Conservation (phyloP, 2,329 filamentous ascomycete genomes). For the Alternaria gansuensis region DNA sequence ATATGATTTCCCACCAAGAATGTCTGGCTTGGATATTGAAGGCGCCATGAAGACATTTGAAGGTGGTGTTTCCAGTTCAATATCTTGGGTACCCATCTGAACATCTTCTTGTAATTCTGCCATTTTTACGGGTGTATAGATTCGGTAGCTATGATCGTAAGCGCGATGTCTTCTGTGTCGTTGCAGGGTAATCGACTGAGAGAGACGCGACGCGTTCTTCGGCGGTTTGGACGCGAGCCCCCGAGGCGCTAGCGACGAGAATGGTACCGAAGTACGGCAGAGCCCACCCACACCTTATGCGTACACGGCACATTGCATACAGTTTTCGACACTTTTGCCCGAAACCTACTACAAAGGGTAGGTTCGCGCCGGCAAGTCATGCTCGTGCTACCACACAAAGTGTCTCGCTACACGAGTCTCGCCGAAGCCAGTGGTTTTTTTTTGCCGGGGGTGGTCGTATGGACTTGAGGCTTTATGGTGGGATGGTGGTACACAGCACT, state of each 20-base stretch:
- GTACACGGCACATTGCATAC: slow-evolving; percentile 37
- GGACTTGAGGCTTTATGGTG: neutral
- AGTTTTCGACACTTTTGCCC: slow-evolving; percentile 24
- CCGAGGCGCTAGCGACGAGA: slow-evolving; percentile 16
- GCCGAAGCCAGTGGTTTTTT: slow-evolving; percentile 9
- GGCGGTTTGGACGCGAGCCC: slow-evolving; percentile 11
- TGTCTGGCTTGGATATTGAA: slow-evolving; percentile 53
- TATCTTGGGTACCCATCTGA: slow-evolving; percentile 49
- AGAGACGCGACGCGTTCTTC: slow-evolving; percentile 32
- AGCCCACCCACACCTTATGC: slow-evolving; percentile 21
- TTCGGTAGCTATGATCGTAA: neutral
- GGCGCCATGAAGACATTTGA: slow-evolving; percentile 58
- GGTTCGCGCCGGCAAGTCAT: slow-evolving; percentile 5
- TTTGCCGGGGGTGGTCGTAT: slow-evolving; percentile 7
- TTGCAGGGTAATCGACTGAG: slow-evolving; percentile 14
- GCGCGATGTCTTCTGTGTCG: slow-evolving; percentile 5
- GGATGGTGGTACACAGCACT: slow-evolving; percentile 1
- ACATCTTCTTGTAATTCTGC: slow-evolving; percentile 40
- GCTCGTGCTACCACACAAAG: slow-evolving; percentile 14
- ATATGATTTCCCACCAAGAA: slow-evolving; percentile 58
- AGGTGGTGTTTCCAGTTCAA: slow-evolving; percentile 49
- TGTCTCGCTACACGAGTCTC: slow-evolving; percentile 10
- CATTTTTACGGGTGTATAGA: slow-evolving; percentile 28
- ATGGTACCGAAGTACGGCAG: slow-evolving; percentile 13
- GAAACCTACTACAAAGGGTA: slow-evolving; percentile 28